Conservation (phyloP, 2,329 filamentous ascomycete genomes). For the Penicillium sp. region DNA sequence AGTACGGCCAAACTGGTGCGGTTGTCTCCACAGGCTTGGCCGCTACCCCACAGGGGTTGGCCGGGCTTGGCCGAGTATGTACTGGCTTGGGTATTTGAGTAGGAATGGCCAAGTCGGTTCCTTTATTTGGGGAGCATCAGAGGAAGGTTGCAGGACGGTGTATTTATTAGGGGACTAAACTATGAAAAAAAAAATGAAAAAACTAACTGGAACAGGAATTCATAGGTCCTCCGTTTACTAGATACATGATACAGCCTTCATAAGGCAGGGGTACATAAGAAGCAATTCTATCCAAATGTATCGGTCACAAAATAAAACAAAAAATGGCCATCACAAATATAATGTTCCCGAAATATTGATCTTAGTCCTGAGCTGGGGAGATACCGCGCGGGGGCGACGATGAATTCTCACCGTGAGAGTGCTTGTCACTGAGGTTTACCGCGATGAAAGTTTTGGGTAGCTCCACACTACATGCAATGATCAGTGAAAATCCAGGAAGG, state of each 20-base stretch:
- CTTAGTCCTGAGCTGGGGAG: background rate
- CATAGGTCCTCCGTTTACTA: background rate
- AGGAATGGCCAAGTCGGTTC: too few species aligned
- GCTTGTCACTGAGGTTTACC: conserved; percentile 53
- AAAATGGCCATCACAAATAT: background rate
- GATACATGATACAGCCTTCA: background rate
- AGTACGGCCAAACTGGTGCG: too few species aligned
- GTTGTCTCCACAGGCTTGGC: background rate
- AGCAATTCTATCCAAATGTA: background rate
- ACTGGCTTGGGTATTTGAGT: background rate
- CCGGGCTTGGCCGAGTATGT: background rate
- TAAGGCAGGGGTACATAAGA: background rate
- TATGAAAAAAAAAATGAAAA: too few species aligned
- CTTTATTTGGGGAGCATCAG: background rate
- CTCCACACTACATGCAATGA: conserved; percentile 44
- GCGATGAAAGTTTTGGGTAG: conserved; percentile 53
- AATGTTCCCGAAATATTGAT: background rate
- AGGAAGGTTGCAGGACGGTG: background rate
- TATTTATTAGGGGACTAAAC: background rate
- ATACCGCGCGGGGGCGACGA: background rate
- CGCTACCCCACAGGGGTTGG: background rate
- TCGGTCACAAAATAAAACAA: background rate
- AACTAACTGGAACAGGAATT: background rate
- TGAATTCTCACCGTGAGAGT: conserved; percentile 26
- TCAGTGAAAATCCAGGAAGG: conserved; percentile 1